phyloP scores from a whole-genome alignment of 2,329 filamentous ascomycete species.

The Thyridium curvatum region DNA sequence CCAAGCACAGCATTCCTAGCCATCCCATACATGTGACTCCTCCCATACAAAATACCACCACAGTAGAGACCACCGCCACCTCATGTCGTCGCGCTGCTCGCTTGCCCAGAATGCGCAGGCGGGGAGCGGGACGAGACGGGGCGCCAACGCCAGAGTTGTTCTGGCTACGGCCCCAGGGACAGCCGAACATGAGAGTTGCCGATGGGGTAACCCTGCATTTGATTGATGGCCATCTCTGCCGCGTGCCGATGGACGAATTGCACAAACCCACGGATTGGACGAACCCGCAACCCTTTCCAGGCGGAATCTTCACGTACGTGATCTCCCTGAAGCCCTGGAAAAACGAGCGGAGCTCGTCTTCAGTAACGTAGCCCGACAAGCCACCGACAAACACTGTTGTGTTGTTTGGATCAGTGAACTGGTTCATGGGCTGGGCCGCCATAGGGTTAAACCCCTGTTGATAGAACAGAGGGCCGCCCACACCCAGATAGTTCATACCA shows the following conservation, averaged over 20 bases:
- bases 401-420: constrained; percentile 99
- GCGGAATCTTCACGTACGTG: constrained; percentile 99
- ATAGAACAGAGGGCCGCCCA: constrained; percentile 19
- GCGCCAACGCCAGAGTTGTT: constrained; percentile 99
- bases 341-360: constrained; percentile 98
- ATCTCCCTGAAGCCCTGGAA: constrained; percentile 99
- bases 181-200: constrained; percentile 96
- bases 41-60: too few relatives aligned
- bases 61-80: too few relatives aligned
- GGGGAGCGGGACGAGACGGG: too few relatives aligned
- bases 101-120: too few relatives aligned
- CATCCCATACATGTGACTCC: too few relatives aligned
- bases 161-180: constrained; percentile 95
- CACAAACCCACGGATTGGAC: constrained; percentile 97
- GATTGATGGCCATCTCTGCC: constrained; percentile 99
- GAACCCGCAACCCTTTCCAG: constrained; percentile 97
- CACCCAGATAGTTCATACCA: constrained; percentile 27
- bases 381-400: constrained; percentile 98
- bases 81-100: too few relatives aligned
- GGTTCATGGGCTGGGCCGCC: constrained; percentile 66
- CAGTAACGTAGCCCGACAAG: constrained; percentile 94
- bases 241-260: constrained; percentile 99
- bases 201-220: constrained; percentile 99
- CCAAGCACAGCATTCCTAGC: too few relatives aligned
- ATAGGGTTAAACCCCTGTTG: constrained; percentile 21